Conservation (phyloP, 1,139 yeast genomes). For the Kluyveromyces sp. region DNA sequence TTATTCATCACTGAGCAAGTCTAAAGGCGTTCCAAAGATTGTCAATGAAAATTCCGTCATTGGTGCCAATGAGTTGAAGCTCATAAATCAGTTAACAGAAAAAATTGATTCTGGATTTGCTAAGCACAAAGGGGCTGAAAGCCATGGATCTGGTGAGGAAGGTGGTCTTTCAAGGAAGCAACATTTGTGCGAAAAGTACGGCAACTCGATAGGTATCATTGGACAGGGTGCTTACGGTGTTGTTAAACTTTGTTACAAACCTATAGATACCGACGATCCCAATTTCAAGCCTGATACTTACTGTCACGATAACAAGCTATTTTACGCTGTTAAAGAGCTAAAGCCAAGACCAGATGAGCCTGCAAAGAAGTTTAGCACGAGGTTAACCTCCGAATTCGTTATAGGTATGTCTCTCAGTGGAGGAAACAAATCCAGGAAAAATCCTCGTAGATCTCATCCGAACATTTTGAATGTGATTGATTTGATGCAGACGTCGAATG, state of each 20-base stretch:
- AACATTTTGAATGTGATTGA: constrained; percentile 66
- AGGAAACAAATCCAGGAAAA: constrained; percentile 16
- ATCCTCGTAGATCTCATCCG: constrained; percentile 34
- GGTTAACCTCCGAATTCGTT: constrained; percentile 72
- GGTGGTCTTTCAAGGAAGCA: constrained; percentile 28
- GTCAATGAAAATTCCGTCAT: constrained; percentile 45
- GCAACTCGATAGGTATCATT: constrained; percentile 52
- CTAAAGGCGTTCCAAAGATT: constrained; percentile 30
- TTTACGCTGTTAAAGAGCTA: constrained; percentile 71
- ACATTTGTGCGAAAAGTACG: constrained; percentile 44
- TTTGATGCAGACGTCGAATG: constrained; percentile 51
- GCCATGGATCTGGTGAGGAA: constrained; percentile 16
- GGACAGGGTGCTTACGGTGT: constrained; percentile 70
- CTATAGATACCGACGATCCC: constrained; percentile 18
- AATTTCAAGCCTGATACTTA: constrained; percentile 24
- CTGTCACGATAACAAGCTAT: constrained; percentile 27
- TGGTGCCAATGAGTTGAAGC: constrained; percentile 45
- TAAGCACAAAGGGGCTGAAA: constrained; percentile 16
- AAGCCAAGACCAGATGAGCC: constrained; percentile 44
- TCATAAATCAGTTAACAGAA: constrained; percentile 44
- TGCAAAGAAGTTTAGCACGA: constrained; percentile 52
- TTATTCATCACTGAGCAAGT: constrained; percentile 29
- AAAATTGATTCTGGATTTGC: constrained; percentile 32
- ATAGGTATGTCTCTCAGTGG: constrained; percentile 62
- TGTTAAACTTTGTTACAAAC: constrained; percentile 48